Evolutionary conservation across 2,329 filamentous ascomycete species (phyloP).

Genomic region (Phialophora verrucosa): DNA sequence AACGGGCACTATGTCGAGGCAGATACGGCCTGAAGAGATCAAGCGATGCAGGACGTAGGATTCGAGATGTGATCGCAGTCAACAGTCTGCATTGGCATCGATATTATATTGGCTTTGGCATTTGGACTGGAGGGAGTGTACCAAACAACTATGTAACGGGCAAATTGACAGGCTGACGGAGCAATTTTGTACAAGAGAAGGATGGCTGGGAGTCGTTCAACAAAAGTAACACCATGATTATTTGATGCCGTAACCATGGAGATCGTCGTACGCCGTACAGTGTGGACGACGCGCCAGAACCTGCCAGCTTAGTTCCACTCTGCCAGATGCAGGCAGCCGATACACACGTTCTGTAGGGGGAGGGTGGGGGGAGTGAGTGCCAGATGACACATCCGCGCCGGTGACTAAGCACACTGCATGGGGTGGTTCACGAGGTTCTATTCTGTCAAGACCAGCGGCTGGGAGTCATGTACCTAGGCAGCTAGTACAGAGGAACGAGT

Average conservation of each 20-base stretch:
- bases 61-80: no score
- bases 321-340: constrained; percentile 18
- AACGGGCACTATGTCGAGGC: constrained; percentile 28
- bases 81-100: not conserved
- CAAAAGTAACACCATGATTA: not conserved
- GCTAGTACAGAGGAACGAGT: not conserved
- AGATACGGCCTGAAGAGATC: constrained; percentile 24
- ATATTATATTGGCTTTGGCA: not conserved
- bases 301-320: not conserved
- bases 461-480: no score
- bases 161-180: constrained; percentile 7
- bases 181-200: constrained; percentile 11
- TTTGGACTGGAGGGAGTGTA: not conserved
- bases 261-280: not conserved
- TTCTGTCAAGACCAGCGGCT: no score
- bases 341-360: not conserved
- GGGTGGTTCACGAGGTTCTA: no score
- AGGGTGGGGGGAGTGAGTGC: not conserved
- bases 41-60: not conserved
- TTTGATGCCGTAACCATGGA: not conserved
- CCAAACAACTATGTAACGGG: not conserved
- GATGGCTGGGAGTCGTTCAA: not conserved
- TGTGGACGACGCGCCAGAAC: not conserved
- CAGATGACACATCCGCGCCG: constrained; percentile 16
- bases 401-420: constrained; percentile 31